Evolutionary conservation across 176 grass and related monocot species (phyloP).

Genomic region (Oropetium thomaeum): DNA sequence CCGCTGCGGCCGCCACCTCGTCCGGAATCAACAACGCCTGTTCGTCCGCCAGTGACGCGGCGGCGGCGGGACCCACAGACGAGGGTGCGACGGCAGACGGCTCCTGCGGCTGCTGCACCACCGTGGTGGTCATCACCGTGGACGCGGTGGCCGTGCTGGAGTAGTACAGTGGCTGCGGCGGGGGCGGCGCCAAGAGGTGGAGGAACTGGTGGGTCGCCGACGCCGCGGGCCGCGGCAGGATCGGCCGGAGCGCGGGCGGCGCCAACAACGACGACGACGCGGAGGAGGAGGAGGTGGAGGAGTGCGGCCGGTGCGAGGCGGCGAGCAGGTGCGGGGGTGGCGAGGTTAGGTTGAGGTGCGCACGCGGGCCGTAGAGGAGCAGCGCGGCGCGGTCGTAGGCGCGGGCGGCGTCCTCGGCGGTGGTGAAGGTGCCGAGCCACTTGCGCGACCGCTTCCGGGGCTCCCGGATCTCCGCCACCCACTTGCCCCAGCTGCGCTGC

Average conservation of each 20-base stretch:
- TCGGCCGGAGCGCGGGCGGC: conserved; percentile 37
- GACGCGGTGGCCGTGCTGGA: conserved; percentile 17
- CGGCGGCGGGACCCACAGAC: neutral
- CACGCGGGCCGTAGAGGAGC: conserved; percentile 72
- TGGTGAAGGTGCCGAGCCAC: conserved; percentile 94
- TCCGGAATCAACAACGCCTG: neutral
- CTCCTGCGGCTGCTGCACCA: conserved; percentile 28
- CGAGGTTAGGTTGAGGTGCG: conserved; percentile 80
- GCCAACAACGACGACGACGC: conserved; percentile 5
- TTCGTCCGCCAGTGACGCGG: neutral
- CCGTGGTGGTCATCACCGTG: conserved; percentile 36
- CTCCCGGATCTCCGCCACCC: conserved; percentile 77
- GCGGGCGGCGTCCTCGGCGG: conserved; percentile 85
- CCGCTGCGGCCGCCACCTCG: conserved; percentile 15
- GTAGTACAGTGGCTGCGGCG: conserved; percentile 20
- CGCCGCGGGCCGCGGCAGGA: conserved; percentile 20
- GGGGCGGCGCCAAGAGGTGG: neutral
- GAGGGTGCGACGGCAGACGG: neutral
- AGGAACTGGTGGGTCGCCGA: conserved; percentile 5
- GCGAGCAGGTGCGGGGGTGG: conserved; percentile 9
- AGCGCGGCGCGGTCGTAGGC: conserved; percentile 89
- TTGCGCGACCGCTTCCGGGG: conserved; percentile 71
- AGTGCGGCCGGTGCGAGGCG: too few species aligned
- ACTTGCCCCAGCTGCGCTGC: conserved; percentile 80
- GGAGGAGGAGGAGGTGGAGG: neutral